phyloP scores from a whole-genome alignment of 1,284 basidiomycete genomes.

The Xerocomus nothofagi region DNA sequence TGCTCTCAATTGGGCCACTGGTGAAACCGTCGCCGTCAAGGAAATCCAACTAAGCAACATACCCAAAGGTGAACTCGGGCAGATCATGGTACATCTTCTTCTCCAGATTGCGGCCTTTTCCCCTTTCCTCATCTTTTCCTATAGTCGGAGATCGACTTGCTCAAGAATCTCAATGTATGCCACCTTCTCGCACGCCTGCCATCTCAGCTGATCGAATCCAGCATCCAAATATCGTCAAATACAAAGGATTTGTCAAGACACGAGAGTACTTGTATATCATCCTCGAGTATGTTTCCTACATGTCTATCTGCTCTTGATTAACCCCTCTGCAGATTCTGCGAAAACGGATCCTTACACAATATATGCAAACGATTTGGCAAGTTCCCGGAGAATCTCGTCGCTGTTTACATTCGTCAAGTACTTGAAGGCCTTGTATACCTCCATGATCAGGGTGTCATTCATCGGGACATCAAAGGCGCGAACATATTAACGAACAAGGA shows the following conservation, averaged over 20 bases:
- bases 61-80: constrained; percentile 87
- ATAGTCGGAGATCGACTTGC: constrained; percentile 94
- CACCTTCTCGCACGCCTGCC: neutral
- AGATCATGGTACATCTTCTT: constrained; percentile 83
- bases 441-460: constrained; percentile 97
- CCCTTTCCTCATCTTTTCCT: constrained; percentile 10
- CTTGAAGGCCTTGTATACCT: constrained; percentile 92
- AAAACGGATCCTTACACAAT: constrained; percentile 94
- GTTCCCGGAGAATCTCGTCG: constrained; percentile 95
- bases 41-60: constrained; percentile 93
- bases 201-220: constrained; percentile 31
- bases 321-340: constrained; percentile 73
- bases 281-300: constrained; percentile 61
- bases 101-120: constrained; percentile 4
- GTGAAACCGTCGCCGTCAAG: constrained; percentile 95
- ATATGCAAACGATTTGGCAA: constrained; percentile 98
- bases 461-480: constrained; percentile 98
- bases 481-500: constrained; percentile 99
- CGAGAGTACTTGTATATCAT: constrained; percentile 95
- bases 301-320: constrained; percentile 5
- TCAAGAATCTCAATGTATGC: constrained; percentile 92
- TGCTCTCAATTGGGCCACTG: constrained; percentile 94
- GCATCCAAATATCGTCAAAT: constrained; percentile 97
- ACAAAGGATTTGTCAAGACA: constrained; percentile 97
- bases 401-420: constrained; percentile 94